Percentiles rank a stretch among this genome's conserved stretches.
These are phyloP conservation scores for Penicillium glabrum DNA, from an alignment of 2,329 filamentous ascomycete genomes.

Conservation along the genomic window DNA sequence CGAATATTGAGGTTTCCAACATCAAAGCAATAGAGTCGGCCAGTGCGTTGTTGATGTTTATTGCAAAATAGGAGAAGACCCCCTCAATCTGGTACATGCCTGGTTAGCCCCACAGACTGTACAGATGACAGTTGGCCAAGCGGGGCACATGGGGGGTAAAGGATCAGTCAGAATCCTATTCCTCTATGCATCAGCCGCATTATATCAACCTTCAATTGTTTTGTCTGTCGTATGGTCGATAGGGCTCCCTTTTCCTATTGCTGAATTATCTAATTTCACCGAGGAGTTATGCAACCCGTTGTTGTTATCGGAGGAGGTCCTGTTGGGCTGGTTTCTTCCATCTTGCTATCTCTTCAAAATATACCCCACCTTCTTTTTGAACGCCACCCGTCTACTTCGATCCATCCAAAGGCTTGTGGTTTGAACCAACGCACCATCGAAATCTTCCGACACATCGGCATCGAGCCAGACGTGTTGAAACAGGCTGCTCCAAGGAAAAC, in stretches of 20 bases:
- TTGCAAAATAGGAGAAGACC: neutral
- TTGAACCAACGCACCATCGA: constrained; percentile 28
- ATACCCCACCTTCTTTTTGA: constrained; percentile 32
- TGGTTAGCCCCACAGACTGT: neutral
- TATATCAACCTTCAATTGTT: neutral
- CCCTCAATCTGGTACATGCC: neutral
- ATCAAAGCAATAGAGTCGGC: neutral
- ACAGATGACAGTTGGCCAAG: neutral
- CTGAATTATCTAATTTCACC: neutral
- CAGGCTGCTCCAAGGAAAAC: neutral
- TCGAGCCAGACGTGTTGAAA: constrained; percentile 29
- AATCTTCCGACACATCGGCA: constrained; percentile 27
- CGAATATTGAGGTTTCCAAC: neutral
- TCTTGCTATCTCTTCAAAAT: constrained; percentile 29
- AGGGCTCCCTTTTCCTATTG: too few relatives aligned
- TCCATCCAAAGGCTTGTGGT: constrained; percentile 34
- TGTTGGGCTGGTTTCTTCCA: constrained; percentile 31
- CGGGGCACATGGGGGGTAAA: neutral
- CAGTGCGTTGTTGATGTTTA: neutral
- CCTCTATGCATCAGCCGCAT: neutral
- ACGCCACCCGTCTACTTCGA: constrained; percentile 31
- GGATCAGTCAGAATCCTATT: neutral
- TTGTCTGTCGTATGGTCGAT: neutral
- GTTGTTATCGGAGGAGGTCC: constrained; percentile 14
- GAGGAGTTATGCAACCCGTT: neutral